Percentiles rank a stretch among this genome's conserved stretches.
phyloP scores from a whole-genome alignment of 306 rosid species.

The Pueraria montana region DNA sequence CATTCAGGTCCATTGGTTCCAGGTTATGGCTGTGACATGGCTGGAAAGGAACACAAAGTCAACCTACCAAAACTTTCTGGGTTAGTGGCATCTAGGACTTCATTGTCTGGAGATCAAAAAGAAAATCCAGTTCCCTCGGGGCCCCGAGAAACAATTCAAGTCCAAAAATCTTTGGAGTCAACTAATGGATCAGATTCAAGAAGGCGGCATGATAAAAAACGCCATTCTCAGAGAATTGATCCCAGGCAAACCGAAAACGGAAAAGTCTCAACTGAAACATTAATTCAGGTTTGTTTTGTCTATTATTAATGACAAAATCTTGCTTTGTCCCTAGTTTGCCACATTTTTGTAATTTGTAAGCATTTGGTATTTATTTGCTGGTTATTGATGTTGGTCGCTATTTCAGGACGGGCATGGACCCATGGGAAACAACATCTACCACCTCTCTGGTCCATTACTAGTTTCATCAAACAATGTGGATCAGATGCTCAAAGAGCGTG shows the following conservation, averaged over 20 bases:
- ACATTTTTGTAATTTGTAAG: not conserved
- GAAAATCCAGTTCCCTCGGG: constrained; percentile 60
- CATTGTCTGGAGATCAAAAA: constrained; percentile 52
- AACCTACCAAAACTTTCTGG: constrained; percentile 52
- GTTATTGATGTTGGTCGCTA: not conserved
- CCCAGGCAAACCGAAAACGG: constrained; percentile 57
- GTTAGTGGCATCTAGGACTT: constrained; percentile 53
- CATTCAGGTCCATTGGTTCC: constrained; percentile 81
- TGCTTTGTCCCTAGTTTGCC: not conserved
- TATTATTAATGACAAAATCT: not conserved
- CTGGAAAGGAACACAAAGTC: constrained; percentile 60
- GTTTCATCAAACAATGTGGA: constrained; percentile 78
- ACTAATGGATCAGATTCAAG: constrained; percentile 46
- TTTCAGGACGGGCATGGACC: constrained; percentile 66
- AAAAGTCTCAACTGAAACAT: constrained; percentile 54
- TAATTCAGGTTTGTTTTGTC: constrained; percentile 61
- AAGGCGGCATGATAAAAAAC: constrained; percentile 58
- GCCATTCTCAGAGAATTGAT: constrained; percentile 57
- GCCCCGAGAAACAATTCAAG: constrained; percentile 43
- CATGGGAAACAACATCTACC: constrained; percentile 67
- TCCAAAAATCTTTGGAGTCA: constrained; percentile 53
- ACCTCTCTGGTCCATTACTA: constrained; percentile 80
- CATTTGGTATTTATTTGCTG: constrained; percentile 25
- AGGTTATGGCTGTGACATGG: constrained; percentile 57
- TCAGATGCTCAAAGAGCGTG: constrained; percentile 82